Conservation (phyloP, 2,329 filamentous ascomycete species). For the Nannizziopsis barbatae region DNA sequence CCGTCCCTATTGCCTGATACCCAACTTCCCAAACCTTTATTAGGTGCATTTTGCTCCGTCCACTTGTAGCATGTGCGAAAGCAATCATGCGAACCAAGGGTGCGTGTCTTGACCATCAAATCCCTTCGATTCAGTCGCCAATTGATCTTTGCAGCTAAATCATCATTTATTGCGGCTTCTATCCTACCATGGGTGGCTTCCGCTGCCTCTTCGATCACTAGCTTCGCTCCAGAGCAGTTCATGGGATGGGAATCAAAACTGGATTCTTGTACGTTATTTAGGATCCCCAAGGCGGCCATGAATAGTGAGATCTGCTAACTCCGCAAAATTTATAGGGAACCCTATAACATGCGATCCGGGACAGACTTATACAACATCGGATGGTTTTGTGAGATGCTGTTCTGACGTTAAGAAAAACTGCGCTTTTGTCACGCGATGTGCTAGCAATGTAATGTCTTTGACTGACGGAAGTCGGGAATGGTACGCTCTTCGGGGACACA, state of each 20-base stretch:
- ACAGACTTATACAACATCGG: slow-evolving; percentile 2
- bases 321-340: background rate
- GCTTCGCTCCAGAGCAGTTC: slow-evolving; percentile 2
- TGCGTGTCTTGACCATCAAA: background rate
- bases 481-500: background rate
- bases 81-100: background rate
- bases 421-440: slow-evolving; percentile 2
- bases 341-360: slow-evolving; percentile 7
- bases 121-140: background rate
- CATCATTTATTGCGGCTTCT: background rate
- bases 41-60: no score
- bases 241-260: slow-evolving; percentile 9
- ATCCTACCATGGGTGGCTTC: background rate
- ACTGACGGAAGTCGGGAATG: background rate
- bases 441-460: slow-evolving; percentile 5
- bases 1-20: no score
- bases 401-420: background rate
- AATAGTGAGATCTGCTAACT: background rate
- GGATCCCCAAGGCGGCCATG: background rate
- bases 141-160: background rate
- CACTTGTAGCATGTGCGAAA: no score
- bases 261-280: background rate
- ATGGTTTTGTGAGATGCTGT: slow-evolving; percentile 8
- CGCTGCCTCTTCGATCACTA: background rate
- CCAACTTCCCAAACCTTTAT: no score